phyloP scores from a whole-genome alignment of 352 stramenopile genomes.

The Bremia lactucae region DNA sequence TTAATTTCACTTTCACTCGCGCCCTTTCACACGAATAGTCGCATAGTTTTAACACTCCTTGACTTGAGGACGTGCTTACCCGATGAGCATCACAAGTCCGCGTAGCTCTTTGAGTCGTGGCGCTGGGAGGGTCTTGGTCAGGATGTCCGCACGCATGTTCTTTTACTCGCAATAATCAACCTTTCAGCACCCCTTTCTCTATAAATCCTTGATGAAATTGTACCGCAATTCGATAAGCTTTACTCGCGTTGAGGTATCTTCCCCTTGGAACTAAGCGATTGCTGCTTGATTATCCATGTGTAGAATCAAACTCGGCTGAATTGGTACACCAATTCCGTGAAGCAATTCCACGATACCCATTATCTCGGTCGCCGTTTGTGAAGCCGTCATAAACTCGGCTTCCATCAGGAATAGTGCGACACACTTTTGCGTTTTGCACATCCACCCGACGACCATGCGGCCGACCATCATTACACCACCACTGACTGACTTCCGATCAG shows the following conservation, averaged over 20 bases:
- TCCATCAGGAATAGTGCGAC: neutral
- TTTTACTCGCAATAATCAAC: neutral
- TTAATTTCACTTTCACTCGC: too few relatives aligned
- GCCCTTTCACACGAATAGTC: too few relatives aligned
- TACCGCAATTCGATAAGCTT: neutral
- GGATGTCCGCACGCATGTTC: slow-evolving; percentile 1
- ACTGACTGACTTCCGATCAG: neutral
- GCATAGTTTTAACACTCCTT: slow-evolving; percentile 4
- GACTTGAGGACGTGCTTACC: neutral
- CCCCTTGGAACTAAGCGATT: neutral
- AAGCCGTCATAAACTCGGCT: neutral
- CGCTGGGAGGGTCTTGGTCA: neutral
- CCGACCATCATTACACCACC: neutral
- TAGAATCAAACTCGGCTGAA: too few relatives aligned
- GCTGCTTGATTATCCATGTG: neutral
- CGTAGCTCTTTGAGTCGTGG: neutral
- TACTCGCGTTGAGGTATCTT: neutral
- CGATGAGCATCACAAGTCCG: neutral
- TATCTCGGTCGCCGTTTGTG: neutral
- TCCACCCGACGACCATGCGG: neutral
- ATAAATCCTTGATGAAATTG: neutral
- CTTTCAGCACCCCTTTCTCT: neutral
- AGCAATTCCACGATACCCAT: too few relatives aligned
- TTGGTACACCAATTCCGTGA: too few relatives aligned
- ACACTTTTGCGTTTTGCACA: neutral